Evolutionary conservation across 345 rosid genomes (phyloP), one percentile per base, ranked within the genome.

Genomic region (Reutealis trisperma): DNA sequence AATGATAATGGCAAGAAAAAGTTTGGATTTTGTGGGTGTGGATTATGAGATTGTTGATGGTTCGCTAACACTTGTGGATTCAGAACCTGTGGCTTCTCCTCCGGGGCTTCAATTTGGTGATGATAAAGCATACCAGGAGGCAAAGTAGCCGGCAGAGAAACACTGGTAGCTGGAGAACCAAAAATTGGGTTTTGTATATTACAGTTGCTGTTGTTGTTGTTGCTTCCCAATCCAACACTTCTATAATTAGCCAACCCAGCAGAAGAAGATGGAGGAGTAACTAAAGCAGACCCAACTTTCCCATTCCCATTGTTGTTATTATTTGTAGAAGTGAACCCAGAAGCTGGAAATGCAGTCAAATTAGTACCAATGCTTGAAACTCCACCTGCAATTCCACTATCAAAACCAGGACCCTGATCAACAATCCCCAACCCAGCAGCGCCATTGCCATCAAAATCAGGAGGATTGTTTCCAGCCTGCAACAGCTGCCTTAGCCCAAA

Each of bases 381-480:
- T 15, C 76, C 61, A 73, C 49, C 47, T 13, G 67, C 70, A 61
- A 70, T 72, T 70, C 80, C 83, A 72, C 76, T 70, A 15, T 84
- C 84, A 72, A 83, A 84, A 13, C 65, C 83, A 21, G 69, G 73
- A 60, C 71, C 78, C 66, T 85, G 85, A 72, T 83, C 85, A 66
- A 83, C 83, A 77, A 82, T 71, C 79, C 86, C 83, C 44, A 79
- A 70, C 66, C 82, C 87, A 51, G 80, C 72, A 57, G 16, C 66
- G 47, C 65, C 84, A 80, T 78, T 84, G 81, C 78, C 80, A 32
- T 85, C 87, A 51, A 87, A 84, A 76, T 85, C 88, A 51, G 71
- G 77, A 42, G 71, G 77, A 75, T 24, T 74, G 34, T 61, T 80
- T 21, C 82, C 86, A 66, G 75, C 74, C 69, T 83, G 91, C 79